Evolutionary conservation across 306 rosid species (phyloP), one percentile per base, ranked within the genome.

Genomic region (Coriaria nepalensis): DNA sequence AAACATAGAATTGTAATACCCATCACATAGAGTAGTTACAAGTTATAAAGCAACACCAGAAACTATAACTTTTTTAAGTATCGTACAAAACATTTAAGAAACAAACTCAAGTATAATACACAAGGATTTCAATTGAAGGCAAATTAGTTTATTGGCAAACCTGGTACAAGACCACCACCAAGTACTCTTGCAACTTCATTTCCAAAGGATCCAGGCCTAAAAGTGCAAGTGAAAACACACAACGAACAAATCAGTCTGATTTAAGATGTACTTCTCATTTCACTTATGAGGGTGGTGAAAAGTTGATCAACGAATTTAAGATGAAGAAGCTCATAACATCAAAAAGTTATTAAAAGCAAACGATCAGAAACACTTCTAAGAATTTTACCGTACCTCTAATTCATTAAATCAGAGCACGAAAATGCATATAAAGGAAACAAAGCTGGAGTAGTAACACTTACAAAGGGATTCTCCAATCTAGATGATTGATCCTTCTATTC

Each of bases 111-210:
- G 3, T 33, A 43, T 13, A 37, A 51, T 9, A 34, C 56, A 51
- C 35, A 37, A 49, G 54, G 35, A 66, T 20, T 29, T 51, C 5
- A n/a, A 45, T 8, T n/a, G n/a, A n/a, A n/a, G n/a, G n/a, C n/a
- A n/a, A n/a, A n/a, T n/a, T n/a, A n/a, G n/a, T n/a, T n/a, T n/a
- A n/a, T n/a, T n/a, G n/a, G n/a, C 56, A 15, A 52, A 88, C 97
- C 97, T 78, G 88, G 97, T 8, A 88, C 93, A 67, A 88, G 74
- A 48, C 97, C 97, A 52, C 97, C 97, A 37, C 97, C 95, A 56
- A 88, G 95, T 61, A 88, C 95, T 32, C 65, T 68, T 8, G 79
- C 68, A 57, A 88, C 74, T 72, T 88, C 97, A 54, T 44, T 37
- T 60, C 95, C 97, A 45, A 88, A 68, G 41, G 57, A 47, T 35